Evolutionary conservation across 345 rosid genomes (phyloP).

Genomic region (Dipteronia sinensis): DNA sequence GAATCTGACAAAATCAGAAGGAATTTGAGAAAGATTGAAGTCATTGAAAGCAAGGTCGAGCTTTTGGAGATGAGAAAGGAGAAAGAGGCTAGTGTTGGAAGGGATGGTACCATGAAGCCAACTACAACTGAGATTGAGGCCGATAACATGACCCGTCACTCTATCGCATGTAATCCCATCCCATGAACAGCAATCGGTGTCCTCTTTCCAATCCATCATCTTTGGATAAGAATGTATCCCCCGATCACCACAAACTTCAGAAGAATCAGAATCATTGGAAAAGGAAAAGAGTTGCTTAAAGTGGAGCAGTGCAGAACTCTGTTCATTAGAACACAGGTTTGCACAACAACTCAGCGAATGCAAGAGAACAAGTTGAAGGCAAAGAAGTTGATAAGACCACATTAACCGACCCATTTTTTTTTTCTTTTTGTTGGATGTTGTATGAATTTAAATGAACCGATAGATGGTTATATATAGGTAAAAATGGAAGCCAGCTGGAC

Average conservation of each 20-base stretch:
- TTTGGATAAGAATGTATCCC: neutral
- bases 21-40: too few relatives aligned
- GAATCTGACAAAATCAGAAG: too few relatives aligned
- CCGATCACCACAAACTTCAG: neutral
- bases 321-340: neutral
- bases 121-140: constrained; percentile 28
- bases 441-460: too few relatives aligned
- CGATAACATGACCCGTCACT: constrained; percentile 22
- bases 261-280: neutral
- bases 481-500: too few relatives aligned
- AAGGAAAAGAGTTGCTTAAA: constrained; percentile 9
- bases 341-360: neutral
- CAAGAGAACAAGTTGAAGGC: neutral
- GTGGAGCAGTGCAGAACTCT: constrained; percentile 7
- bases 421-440: too few relatives aligned
- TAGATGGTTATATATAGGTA: too few relatives aligned
- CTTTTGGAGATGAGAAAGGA: too few relatives aligned
- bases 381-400: too few relatives aligned
- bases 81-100: too few relatives aligned
- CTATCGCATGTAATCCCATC: constrained; percentile 23
- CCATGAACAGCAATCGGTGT: constrained; percentile 29
- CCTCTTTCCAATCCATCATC: constrained; percentile 11
- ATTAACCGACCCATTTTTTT: too few relatives aligned
- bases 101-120: neutral
- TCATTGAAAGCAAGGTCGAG: too few relatives aligned